Evolutionary conservation across 805 yeast genomes (phyloP).

Genomic region (Teunomyces stri): DNA sequence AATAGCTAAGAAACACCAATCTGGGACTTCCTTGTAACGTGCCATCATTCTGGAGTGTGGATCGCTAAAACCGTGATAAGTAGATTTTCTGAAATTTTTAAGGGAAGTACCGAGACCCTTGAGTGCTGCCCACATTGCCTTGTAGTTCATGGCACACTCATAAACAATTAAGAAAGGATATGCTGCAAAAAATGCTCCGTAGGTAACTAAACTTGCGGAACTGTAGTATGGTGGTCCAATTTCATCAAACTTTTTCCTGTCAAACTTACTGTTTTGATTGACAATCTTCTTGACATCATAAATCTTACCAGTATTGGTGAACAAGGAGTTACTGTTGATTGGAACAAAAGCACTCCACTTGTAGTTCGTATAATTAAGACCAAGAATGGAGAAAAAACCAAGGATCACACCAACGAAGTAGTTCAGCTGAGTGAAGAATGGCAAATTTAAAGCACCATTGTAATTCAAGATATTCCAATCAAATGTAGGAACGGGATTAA

Average conservation of each 20-base stretch:
- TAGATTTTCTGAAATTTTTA: slow-evolving; percentile 20
- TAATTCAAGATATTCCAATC: slow-evolving; percentile 25
- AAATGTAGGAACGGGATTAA: slow-evolving; percentile 31
- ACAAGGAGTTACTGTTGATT: slow-evolving; percentile 20
- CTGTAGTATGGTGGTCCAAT: slow-evolving; percentile 23
- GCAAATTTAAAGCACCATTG: slow-evolving; percentile 16
- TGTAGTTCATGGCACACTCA: slow-evolving; percentile 14
- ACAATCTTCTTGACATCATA: slow-evolving; percentile 17
- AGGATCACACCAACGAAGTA: slow-evolving; percentile 23
- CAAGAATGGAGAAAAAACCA: slow-evolving; percentile 23
- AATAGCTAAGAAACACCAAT: slow-evolving; percentile 26
- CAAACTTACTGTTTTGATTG: slow-evolving; percentile 9
- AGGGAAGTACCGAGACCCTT: slow-evolving; percentile 13
- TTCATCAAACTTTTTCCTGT: slow-evolving; percentile 16
- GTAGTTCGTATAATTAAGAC: slow-evolving; percentile 27
- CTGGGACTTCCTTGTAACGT: slow-evolving; percentile 35
- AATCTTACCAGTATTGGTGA: slow-evolving; percentile 21
- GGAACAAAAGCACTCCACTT: slow-evolving; percentile 32
- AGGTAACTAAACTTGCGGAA: slow-evolving; percentile 19
- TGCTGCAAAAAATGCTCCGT: slow-evolving; percentile 24
- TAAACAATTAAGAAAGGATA: slow-evolving; percentile 25
- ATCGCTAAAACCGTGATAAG: slow-evolving; percentile 33
- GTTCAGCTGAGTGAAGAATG: slow-evolving; percentile 24
- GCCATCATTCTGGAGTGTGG: slow-evolving; percentile 34
- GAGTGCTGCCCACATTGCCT: slow-evolving; percentile 13